These are phyloP conservation scores for Coemansia sp. DNA, from an alignment of 192 early-diverging fungal genomes.

Conservation along the genomic window DNA sequence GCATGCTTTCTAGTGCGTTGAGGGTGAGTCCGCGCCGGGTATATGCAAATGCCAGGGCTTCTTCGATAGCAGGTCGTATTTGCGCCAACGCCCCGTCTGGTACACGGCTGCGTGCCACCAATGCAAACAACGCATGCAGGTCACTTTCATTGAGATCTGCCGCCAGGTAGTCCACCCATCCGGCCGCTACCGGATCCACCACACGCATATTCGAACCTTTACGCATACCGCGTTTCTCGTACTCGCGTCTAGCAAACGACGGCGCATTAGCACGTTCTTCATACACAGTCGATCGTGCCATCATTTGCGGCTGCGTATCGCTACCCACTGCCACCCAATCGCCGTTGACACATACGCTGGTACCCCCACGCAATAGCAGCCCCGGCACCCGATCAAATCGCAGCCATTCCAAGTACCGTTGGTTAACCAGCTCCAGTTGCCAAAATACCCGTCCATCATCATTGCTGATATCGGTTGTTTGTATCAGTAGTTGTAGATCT, in stretches of 20 bases:
- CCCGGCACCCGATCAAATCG: background rate
- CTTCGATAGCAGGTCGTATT: conserved; percentile 34
- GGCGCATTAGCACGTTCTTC: background rate
- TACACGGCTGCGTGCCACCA: conserved; percentile 38
- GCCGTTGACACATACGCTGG: conserved; percentile 12
- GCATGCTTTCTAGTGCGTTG: conserved; percentile 34
- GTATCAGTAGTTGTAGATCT: conserved; percentile 26
- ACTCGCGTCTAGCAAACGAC: background rate
- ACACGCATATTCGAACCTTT: too few relatives aligned
- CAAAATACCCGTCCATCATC: conserved; percentile 33
- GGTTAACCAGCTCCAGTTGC: conserved; percentile 31
- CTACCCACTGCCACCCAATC: conserved; percentile 5
- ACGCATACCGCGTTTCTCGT: background rate
- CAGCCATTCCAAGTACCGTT: conserved; percentile 22
- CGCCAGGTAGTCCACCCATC: conserved; percentile 46
- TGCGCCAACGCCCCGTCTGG: conserved; percentile 4
- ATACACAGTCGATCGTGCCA: background rate
- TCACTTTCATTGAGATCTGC: conserved; percentile 26
- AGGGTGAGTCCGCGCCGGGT: conserved; percentile 32
- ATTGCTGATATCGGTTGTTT: background rate
- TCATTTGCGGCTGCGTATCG: conserved; percentile 14
- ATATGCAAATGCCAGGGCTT: conserved; percentile 46
- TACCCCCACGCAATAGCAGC: conserved; percentile 24
- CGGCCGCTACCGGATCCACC: conserved; percentile 26
- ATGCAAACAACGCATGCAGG: conserved; percentile 20